Conservation (phyloP, 2,329 filamentous ascomycete species). For the Leptoxyphium fumago region DNA sequence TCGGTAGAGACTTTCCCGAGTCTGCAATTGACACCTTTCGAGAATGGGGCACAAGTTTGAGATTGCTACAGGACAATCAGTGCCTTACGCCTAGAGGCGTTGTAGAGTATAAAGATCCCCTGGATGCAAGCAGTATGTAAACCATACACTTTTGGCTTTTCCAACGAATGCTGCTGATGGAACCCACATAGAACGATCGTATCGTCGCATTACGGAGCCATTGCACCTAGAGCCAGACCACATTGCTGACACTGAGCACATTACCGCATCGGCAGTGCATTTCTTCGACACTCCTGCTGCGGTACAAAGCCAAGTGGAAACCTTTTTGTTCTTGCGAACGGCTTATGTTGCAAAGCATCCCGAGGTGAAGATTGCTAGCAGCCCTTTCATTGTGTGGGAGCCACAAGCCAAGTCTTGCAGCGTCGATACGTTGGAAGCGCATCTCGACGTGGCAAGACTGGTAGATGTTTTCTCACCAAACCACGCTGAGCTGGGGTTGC, state of each 20-base stretch:
- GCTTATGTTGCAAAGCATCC: not conserved
- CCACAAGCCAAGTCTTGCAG: conserved; percentile 15
- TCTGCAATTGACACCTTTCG: conserved; percentile 6
- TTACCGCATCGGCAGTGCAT: conserved; percentile 8
- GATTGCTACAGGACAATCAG: conserved; percentile 3
- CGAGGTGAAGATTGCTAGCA: not conserved
- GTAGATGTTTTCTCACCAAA: conserved; percentile 18
- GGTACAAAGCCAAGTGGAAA: conserved; percentile 5
- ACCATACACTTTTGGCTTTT: no score
- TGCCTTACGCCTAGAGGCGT: conserved; percentile 11
- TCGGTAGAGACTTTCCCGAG: conserved; percentile 12
- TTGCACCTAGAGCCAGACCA: conserved; percentile 7
- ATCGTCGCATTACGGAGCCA: conserved; percentile 11
- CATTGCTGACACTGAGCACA: conserved; percentile 3
- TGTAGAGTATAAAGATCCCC: conserved; percentile 9
- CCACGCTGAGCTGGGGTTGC: conserved; percentile 12
- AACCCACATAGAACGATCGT: conserved; percentile 7
- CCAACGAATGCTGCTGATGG: no score
- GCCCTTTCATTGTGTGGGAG: conserved; percentile 15
- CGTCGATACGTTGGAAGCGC: conserved; percentile 6
- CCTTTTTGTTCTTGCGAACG: not conserved
- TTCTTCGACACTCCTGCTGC: conserved; percentile 13
- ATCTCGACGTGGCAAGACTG: conserved; percentile 5
- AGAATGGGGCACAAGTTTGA: conserved; percentile 10
- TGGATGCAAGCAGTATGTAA: conserved; percentile 6